These are phyloP conservation scores for Hypomontagnella monticulosa DNA, from an alignment of 495 filamentous ascomycete genomes.

Conservation along the genomic window DNA sequence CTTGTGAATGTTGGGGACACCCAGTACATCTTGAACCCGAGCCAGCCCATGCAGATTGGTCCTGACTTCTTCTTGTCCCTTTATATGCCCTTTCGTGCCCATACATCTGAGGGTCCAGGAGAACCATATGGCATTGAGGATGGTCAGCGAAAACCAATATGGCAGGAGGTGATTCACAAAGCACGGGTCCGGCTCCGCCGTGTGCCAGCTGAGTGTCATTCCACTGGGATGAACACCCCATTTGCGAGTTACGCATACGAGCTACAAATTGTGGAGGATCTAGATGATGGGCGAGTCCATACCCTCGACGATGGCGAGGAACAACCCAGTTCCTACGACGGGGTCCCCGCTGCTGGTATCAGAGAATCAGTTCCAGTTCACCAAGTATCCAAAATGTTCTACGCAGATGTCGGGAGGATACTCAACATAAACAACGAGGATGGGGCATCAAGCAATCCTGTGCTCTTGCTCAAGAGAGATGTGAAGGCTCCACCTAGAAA, in stretches of 20 bases:
- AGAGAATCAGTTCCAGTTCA: constrained; percentile 86
- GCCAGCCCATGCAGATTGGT: constrained; percentile 80
- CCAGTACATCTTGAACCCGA: constrained; percentile 74
- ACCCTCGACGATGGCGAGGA: constrained; percentile 73
- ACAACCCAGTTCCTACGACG: constrained; percentile 71
- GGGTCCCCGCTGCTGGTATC: constrained; percentile 77
- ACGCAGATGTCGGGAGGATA: constrained; percentile 93
- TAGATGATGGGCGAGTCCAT: constrained; percentile 91
- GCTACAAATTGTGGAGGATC: constrained; percentile 87
- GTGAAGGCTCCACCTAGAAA: constrained; percentile 76
- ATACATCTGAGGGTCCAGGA: constrained; percentile 57
- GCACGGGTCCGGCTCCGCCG: constrained; percentile 82
- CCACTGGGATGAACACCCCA: constrained; percentile 30
- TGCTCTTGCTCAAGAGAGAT: constrained; percentile 88
- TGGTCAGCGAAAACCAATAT: constrained; percentile 76
- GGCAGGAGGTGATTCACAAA: constrained; percentile 99
- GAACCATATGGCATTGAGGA: constrained; percentile 59
- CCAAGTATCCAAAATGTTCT: constrained; percentile 96
- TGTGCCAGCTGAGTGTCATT: constrained; percentile 47
- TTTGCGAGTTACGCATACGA: constrained; percentile 79
- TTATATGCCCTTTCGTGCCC: constrained; percentile 95
- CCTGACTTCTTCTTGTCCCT: constrained; percentile 88
- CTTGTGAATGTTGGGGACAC: constrained; percentile 90
- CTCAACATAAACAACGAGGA: constrained; percentile 85
- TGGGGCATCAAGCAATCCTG: constrained; percentile 81